Evolutionary conservation across 495 filamentous ascomycete species (phyloP).

Genomic region (Daldinia decipiens): DNA sequence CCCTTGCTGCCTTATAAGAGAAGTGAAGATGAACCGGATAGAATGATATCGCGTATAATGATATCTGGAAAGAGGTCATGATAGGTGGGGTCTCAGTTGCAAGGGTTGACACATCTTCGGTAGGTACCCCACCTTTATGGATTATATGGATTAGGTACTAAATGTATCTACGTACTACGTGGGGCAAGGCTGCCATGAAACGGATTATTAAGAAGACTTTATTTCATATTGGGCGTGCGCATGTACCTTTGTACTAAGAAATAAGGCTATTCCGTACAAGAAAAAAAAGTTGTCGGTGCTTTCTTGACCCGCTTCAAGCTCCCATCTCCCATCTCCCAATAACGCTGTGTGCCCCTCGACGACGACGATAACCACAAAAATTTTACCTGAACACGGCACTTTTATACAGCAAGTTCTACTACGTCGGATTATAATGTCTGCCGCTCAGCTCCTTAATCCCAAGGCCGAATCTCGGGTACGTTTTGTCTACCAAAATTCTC

Average conservation of each 20-base stretch:
- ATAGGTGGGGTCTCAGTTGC: background rate
- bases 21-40: too few relatives aligned
- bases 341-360: conserved; percentile 28
- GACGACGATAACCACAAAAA: conserved; percentile 31
- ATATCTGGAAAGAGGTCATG: background rate
- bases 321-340: conserved; percentile 5
- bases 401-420: conserved; percentile 7
- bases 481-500: conserved; percentile 42
- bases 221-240: background rate
- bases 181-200: background rate
- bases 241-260: conserved; percentile 5
- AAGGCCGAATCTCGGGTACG: conserved; percentile 96
- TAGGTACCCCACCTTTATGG: too few relatives aligned
- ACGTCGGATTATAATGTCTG: conserved; percentile 69
- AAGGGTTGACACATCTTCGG: too few relatives aligned
- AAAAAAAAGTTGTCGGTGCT: conserved; percentile 50
- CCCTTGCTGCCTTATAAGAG: too few relatives aligned
- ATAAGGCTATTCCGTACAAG: conserved; percentile 1
- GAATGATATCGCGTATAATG: too few relatives aligned
- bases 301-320: conserved; percentile 29
- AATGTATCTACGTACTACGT: background rate
- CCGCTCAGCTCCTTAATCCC: conserved; percentile 95
- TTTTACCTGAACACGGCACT: conserved; percentile 26
- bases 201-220: too few relatives aligned
- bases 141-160: too few relatives aligned